Evolutionary conservation across 2,329 filamentous ascomycete genomes (phyloP).

Genomic region (Hymenoscyphus infarciens): DNA sequence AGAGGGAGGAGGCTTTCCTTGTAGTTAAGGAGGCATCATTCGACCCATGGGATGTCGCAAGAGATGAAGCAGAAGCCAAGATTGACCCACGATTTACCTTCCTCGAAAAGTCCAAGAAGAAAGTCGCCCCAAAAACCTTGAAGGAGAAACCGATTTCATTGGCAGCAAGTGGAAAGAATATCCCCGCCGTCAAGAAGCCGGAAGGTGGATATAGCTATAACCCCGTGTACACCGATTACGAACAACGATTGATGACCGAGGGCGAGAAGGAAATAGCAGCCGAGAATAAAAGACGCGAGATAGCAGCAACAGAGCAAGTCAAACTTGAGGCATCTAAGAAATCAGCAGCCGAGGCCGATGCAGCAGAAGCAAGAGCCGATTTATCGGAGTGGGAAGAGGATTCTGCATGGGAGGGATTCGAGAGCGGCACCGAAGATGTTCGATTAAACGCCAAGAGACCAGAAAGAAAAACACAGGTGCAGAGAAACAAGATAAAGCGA

Average conservation of each 20-base stretch:
- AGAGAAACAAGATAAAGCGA: constrained; percentile 84
- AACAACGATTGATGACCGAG: constrained; percentile 68
- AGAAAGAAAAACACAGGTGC: constrained; percentile 77
- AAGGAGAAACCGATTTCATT: constrained; percentile 76
- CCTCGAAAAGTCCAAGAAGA: constrained; percentile 60
- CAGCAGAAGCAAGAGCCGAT: constrained; percentile 63
- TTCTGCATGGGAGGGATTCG: constrained; percentile 84
- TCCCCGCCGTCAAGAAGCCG: constrained; percentile 77
- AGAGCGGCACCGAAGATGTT: constrained; percentile 74
- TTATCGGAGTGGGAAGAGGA: constrained; percentile 77
- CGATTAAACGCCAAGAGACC: constrained; percentile 67
- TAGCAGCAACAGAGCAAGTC: constrained; percentile 63
- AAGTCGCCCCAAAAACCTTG: constrained; percentile 71
- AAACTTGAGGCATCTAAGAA: constrained; percentile 64
- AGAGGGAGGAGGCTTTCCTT: constrained; percentile 39
- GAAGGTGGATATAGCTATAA: constrained; percentile 89
- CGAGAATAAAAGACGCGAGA: constrained; percentile 69
- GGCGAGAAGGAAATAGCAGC: constrained; percentile 74
- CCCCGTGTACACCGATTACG: constrained; percentile 82
- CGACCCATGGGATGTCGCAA: constrained; percentile 72
- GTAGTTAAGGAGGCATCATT: constrained; percentile 61
- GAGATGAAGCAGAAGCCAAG: constrained; percentile 41
- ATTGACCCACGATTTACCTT: constrained; percentile 59
- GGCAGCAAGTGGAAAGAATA: constrained; percentile 72
- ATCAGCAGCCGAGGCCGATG: constrained; percentile 72